These are phyloP conservation scores for Saturnispora dispora DNA, from an alignment of 805 yeast species.

Conservation along the genomic window DNA sequence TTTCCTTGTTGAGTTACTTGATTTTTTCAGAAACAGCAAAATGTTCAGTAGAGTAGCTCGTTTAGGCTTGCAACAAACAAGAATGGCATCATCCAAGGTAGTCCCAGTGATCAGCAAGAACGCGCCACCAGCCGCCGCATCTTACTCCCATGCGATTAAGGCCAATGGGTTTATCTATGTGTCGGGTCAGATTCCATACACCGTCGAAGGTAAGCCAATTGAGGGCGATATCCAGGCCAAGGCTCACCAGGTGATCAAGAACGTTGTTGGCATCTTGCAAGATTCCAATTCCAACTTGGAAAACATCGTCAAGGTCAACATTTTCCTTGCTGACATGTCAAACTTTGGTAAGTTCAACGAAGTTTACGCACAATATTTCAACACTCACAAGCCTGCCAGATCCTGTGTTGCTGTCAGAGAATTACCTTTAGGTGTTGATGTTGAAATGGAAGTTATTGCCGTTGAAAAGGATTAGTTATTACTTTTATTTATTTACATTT, in stretches of 20 bases:
- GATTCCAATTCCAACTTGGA: constrained; percentile 81
- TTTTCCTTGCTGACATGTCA: constrained; percentile 86
- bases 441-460: constrained; percentile 92
- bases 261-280: constrained; percentile 62
- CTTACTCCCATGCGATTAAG: constrained; percentile 93
- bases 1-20: neutral
- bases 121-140: constrained; percentile 96
- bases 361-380: constrained; percentile 74
- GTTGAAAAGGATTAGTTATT: constrained; percentile 37
- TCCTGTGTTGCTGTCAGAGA: constrained; percentile 93
- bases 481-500: neutral
- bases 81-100: constrained; percentile 29
- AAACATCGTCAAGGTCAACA: constrained; percentile 78
- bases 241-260: constrained; percentile 65
- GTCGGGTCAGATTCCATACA: constrained; percentile 92
- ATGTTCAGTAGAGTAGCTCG: constrained; percentile 10
- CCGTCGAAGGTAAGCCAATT: constrained; percentile 71
- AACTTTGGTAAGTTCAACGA: constrained; percentile 78
- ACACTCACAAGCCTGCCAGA: constrained; percentile 85
- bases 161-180: constrained; percentile 84
- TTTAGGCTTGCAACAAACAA: constrained; percentile 5
- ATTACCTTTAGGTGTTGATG: constrained; percentile 78
- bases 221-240: constrained; percentile 69
- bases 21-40: neutral
- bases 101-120: constrained; percentile 49